Evolutionary conservation across 495 filamentous ascomycete genomes (phyloP).

Genomic region (Daldinia concentrica): DNA sequence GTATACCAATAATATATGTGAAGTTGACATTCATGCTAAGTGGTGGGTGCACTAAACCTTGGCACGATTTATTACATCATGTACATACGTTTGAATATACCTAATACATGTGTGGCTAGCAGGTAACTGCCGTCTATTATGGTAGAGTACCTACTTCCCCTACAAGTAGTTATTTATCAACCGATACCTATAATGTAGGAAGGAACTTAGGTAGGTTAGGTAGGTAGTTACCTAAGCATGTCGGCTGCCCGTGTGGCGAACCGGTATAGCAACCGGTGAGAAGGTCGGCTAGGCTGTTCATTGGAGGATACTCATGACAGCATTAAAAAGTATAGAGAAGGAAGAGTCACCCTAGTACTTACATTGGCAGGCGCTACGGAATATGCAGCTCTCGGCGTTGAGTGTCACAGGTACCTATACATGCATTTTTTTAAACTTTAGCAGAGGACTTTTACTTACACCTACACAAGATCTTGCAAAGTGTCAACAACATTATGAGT

Average conservation of each 20-base stretch:
- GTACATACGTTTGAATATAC: background rate
- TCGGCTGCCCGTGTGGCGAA: conserved; percentile 5
- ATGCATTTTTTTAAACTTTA: conserved; percentile 6
- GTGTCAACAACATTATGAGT: background rate
- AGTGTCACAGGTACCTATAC: conserved; percentile 5
- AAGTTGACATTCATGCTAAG: background rate
- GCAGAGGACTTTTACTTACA: background rate
- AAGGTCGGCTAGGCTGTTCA: conserved; percentile 18
- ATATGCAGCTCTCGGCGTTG: background rate
- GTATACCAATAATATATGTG: background rate
- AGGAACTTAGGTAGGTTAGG: too few species aligned
- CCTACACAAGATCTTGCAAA: background rate
- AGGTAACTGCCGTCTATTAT: conserved; percentile 25
- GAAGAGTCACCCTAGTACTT: conserved; percentile 5
- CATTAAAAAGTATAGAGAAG: conserved; percentile 12
- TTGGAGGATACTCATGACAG: conserved; percentile 12
- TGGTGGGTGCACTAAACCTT: background rate
- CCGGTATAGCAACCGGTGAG: conserved; percentile 17
- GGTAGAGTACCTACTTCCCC: conserved; percentile 4
- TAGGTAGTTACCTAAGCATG: background rate
- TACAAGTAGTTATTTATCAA: conserved; percentile 1
- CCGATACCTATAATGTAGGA: background rate
- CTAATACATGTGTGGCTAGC: background rate
- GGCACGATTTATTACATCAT: background rate
- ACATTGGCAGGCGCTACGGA: background rate